Base-by-base conservation (phyloP, 176 grass and related monocot species). In the Carex kokanica region DNA sequence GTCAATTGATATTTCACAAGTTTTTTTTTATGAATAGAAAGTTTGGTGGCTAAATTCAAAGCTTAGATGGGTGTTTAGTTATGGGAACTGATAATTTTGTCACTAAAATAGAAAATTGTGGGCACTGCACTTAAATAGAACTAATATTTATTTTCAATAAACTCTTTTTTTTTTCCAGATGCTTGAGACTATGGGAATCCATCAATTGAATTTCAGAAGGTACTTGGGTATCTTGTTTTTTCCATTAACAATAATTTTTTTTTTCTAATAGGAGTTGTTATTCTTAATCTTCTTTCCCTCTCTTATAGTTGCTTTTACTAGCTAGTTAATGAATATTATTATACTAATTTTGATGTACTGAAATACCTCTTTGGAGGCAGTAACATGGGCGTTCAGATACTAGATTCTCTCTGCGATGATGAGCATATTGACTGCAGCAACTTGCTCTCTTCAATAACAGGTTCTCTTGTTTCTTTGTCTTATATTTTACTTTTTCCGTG, bases 141-240 rank as follows among this genome's bases (percentile, higher is more conserved):
- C 41, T 74, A 12, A 25, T 49, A 74, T 64, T 8, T 59, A n/a
- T 74, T 27, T 65, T 78, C 12, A 64, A 81, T 87, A 38, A 81
- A 86, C 24, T 86, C n/a, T 90, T 86, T 36, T 24, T 54, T 87
- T 86, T 36, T 4, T 56, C 16, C 60, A 98, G 95, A 93, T 98
- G 87, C 95, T 98, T 88, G 21, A 88, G 64, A 83, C 84, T 75
- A 86, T 98, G 87, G 95, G 90, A 27, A 91, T 98, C 64, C 89
- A 93, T 90, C 84, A 98, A 84, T 83, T 98, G 54, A 98, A 98
- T 87, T 94, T 98, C 66, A 80, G 87, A 67, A 98, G 92, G 95
- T 94, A 78, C 73, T 78, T 78, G 73, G 3, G 49, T 25, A 34
- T 78, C 72, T 20, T 55, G 0, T 17, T 24, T 61, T 60, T 61